phyloP scores from a whole-genome alignment of 2,329 filamentous ascomycete genomes.

The Colletotrichum karsti region DNA sequence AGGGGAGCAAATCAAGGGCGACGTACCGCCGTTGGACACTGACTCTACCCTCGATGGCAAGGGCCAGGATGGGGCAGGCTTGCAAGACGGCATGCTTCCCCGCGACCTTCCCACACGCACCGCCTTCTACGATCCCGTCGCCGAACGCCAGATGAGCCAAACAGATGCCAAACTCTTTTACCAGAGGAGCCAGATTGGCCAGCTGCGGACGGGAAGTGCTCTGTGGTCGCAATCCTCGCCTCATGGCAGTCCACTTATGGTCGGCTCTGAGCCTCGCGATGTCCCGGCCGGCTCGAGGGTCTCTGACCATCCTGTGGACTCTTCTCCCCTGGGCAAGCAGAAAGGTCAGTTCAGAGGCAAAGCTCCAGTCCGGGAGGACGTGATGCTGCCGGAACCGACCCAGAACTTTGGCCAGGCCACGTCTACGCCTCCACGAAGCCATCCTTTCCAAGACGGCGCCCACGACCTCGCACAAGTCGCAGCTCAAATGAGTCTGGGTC shows the following conservation, averaged over 20 bases:
- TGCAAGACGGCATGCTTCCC: slow-evolving; percentile 66
- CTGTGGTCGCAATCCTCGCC: slow-evolving; percentile 52
- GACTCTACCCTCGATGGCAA: background rate
- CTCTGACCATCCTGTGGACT: slow-evolving; percentile 36
- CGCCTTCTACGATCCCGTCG: slow-evolving; percentile 91
- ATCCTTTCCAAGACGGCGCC: background rate
- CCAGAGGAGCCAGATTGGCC: slow-evolving; percentile 81
- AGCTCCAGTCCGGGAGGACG: background rate
- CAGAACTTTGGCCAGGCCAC: background rate
- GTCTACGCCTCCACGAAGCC: background rate
- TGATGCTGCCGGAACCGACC: slow-evolving; percentile 10
- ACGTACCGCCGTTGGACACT: background rate
- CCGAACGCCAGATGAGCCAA: slow-evolving; percentile 94
- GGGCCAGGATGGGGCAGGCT: slow-evolving; percentile 18
- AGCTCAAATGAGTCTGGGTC: background rate
- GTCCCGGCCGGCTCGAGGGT: slow-evolving; percentile 37
- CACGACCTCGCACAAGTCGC: background rate
- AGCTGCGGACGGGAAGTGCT: slow-evolving; percentile 44
- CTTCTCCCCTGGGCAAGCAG: slow-evolving; percentile 9
- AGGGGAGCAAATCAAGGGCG: slow-evolving; percentile 4
- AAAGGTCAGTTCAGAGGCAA: background rate
- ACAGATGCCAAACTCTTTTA: slow-evolving; percentile 97
- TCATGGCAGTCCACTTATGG: slow-evolving; percentile 55
- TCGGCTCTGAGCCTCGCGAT: slow-evolving; percentile 29
- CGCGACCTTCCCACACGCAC: slow-evolving; percentile 74